Conservation (phyloP, 495 filamentous ascomycete genomes). For the Pyronema omphalodes region DNA sequence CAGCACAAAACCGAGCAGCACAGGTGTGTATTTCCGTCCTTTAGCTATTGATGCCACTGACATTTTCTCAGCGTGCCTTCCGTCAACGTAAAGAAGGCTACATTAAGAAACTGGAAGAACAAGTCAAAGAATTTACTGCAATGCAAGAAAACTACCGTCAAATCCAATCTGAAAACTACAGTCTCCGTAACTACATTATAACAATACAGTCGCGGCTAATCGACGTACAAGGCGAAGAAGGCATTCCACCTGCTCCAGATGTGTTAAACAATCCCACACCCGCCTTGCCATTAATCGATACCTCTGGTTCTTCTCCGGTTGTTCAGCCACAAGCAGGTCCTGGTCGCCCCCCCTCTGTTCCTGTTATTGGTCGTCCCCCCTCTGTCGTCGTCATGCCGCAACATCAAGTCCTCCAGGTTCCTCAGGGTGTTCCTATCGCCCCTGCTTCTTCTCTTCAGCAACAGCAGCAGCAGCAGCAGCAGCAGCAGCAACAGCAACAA, state of each 20-base stretch:
- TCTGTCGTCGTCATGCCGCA: slow-evolving; percentile 14
- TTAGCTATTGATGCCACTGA: not conserved
- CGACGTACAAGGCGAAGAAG: slow-evolving; percentile 64
- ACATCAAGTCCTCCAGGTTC: not conserved
- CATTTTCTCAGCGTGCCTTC: slow-evolving; percentile 57
- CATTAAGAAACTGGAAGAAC: slow-evolving; percentile 89
- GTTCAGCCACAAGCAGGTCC: no score
- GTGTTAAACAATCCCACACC: slow-evolving; percentile 29
- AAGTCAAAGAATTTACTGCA: slow-evolving; percentile 54
- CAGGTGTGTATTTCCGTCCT: slow-evolving; percentile 45
- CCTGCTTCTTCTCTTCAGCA: slow-evolving; percentile 16
- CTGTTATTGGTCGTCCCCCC: slow-evolving; percentile 5
- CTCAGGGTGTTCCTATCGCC: not conserved
- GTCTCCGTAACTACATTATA: slow-evolving; percentile 78
- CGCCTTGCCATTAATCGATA: slow-evolving; percentile 13
- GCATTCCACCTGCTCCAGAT: slow-evolving; percentile 55
- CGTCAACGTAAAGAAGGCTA: slow-evolving; percentile 94
- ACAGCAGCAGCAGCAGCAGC: slow-evolving; percentile 11
- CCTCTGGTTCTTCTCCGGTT: not conserved
- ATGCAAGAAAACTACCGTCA: slow-evolving; percentile 54
- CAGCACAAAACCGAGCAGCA: slow-evolving; percentile 89
- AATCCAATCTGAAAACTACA: slow-evolving; percentile 72
- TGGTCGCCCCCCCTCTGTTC: no score
- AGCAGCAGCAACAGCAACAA: slow-evolving; percentile 10
- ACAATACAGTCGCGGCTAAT: slow-evolving; percentile 75